Conservation (phyloP, 1,139 yeast species). For the Geotrichum aggregatum region DNA sequence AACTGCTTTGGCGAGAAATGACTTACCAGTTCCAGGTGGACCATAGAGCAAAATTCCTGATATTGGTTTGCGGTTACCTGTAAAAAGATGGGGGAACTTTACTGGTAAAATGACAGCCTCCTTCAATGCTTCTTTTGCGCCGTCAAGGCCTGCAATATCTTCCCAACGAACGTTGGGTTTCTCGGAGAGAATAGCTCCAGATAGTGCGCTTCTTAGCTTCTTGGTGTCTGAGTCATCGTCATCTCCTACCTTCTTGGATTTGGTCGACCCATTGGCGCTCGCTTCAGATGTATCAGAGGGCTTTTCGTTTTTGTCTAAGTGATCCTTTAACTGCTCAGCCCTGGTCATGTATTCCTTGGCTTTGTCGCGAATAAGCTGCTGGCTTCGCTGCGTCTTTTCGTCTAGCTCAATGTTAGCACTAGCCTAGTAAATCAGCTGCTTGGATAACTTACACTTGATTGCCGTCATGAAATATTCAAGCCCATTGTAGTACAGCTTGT, state of each 20-base stretch:
- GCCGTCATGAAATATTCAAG: constrained; percentile 94
- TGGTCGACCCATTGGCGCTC: constrained; percentile 53
- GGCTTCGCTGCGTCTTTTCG: constrained; percentile 85
- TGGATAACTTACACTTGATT: constrained; percentile 52
- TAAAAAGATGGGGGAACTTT: constrained; percentile 88
- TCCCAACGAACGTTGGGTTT: constrained; percentile 93
- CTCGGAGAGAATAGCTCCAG: constrained; percentile 88
- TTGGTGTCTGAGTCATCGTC: constrained; percentile 82
- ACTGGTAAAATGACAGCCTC: constrained; percentile 97
- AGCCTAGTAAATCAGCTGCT: not conserved
- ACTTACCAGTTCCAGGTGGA: constrained; percentile 99
- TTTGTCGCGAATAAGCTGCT: constrained; percentile 82
- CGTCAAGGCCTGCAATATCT: constrained; percentile 93
- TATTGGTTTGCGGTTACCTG: constrained; percentile 90
- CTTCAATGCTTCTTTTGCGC: constrained; percentile 92
- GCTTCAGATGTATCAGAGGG: constrained; percentile 35
- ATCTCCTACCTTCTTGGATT: constrained; percentile 47
- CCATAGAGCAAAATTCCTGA: constrained; percentile 90
- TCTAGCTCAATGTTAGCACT: constrained; percentile 36
- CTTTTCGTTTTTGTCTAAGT: constrained; percentile 62
- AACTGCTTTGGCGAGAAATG: constrained; percentile 93
- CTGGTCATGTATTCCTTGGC: constrained; percentile 87
- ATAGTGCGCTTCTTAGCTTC: constrained; percentile 83
- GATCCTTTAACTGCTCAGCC: constrained; percentile 92
- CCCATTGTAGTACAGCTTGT: constrained; percentile 87